These are phyloP conservation scores for Scleromitrula shiraiana DNA, from an alignment of 2,329 filamentous ascomycete genomes.

Conservation along the genomic window DNA sequence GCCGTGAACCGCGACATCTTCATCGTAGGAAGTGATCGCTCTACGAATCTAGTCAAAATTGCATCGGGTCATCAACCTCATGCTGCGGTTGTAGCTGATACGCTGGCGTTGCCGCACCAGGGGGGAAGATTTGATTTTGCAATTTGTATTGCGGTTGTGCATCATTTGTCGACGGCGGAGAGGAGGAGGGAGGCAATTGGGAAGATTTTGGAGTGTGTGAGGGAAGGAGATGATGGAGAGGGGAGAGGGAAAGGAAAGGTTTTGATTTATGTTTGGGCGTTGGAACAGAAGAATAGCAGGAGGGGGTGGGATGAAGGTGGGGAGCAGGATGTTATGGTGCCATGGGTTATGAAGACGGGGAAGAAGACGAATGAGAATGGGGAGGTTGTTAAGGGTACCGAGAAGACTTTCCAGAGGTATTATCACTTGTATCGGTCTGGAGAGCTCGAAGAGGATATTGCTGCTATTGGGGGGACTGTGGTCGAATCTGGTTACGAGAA, in stretches of 20 bases:
- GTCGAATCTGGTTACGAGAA: slow-evolving; percentile 83
- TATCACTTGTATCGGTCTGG: slow-evolving; percentile 87
- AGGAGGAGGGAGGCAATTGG: slow-evolving; percentile 66
- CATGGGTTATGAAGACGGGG: slow-evolving; percentile 65
- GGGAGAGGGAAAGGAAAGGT: no score
- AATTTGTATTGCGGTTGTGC: slow-evolving; percentile 88
- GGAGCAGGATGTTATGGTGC: slow-evolving; percentile 88
- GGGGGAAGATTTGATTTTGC: slow-evolving; percentile 67
- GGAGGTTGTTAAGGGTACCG: slow-evolving; percentile 30
- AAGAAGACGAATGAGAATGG: slow-evolving; percentile 31
- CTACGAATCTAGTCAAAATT: slow-evolving; percentile 45
- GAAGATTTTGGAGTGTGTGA: slow-evolving; percentile 61
- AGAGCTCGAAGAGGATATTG: slow-evolving; percentile 76
- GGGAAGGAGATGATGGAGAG: slow-evolving; percentile 30
- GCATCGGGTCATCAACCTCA: slow-evolving; percentile 45
- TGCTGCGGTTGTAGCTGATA: slow-evolving; percentile 71
- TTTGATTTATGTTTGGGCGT: slow-evolving; percentile 87
- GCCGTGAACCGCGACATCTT: slow-evolving; percentile 68
- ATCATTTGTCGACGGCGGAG: slow-evolving; percentile 76
- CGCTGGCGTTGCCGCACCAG: slow-evolving; percentile 74
- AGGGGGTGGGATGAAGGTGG: slow-evolving; percentile 80
- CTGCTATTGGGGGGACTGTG: slow-evolving; percentile 64
- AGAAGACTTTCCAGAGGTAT: slow-evolving; percentile 65
- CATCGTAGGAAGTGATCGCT: slow-evolving; percentile 81
- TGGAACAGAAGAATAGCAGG: slow-evolving; percentile 82